These are phyloP conservation scores for Fusarium denticulatum DNA, from an alignment of 2,329 filamentous ascomycete genomes.

Conservation along the genomic window DNA sequence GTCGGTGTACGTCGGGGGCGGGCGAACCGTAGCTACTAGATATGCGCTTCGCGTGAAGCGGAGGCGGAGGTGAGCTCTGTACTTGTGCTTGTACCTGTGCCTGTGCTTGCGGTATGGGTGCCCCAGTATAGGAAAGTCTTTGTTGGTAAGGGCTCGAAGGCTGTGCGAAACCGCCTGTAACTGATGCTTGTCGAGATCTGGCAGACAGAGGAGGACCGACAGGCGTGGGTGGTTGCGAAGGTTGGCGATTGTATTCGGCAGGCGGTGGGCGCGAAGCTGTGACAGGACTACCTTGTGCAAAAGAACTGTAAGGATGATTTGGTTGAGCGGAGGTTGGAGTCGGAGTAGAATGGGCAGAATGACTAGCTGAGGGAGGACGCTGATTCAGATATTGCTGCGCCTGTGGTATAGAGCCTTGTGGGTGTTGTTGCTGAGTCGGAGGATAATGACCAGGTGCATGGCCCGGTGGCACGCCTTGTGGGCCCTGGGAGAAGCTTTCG, in stretches of 20 bases:
- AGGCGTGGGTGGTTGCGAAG: conserved; percentile 65
- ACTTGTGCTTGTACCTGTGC: conserved; percentile 41
- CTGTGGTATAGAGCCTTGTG: conserved; percentile 52
- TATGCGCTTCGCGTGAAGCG: conserved; percentile 53
- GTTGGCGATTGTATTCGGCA: conserved; percentile 57
- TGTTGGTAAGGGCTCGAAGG: conserved; percentile 71
- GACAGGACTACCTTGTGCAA: conserved; percentile 64
- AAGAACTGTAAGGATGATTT: conserved; percentile 64
- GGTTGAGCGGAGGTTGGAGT: conserved; percentile 72
- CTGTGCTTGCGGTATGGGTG: conserved; percentile 44
- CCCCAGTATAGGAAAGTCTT: conserved; percentile 48
- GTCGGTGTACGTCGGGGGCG: conserved; percentile 54
- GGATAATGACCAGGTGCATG: conserved; percentile 41
- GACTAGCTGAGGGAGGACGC: conserved; percentile 67
- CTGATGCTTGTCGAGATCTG: conserved; percentile 55
- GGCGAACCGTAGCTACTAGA: conserved; percentile 57
- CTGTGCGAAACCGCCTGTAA: conserved; percentile 54
- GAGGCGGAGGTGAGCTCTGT: conserved; percentile 50
- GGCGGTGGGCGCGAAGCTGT: conserved; percentile 56
- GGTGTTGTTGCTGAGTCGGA: conserved; percentile 45
- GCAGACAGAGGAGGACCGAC: conserved; percentile 60
- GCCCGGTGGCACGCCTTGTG: conserved; percentile 28
- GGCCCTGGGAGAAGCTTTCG: conserved; percentile 58
- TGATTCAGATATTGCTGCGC: conserved; percentile 57
- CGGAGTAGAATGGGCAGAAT: conserved; percentile 67